These are phyloP conservation scores for Trichophaea hybrida DNA, from an alignment of 2,329 filamentous ascomycete genomes.

Conservation along the genomic window DNA sequence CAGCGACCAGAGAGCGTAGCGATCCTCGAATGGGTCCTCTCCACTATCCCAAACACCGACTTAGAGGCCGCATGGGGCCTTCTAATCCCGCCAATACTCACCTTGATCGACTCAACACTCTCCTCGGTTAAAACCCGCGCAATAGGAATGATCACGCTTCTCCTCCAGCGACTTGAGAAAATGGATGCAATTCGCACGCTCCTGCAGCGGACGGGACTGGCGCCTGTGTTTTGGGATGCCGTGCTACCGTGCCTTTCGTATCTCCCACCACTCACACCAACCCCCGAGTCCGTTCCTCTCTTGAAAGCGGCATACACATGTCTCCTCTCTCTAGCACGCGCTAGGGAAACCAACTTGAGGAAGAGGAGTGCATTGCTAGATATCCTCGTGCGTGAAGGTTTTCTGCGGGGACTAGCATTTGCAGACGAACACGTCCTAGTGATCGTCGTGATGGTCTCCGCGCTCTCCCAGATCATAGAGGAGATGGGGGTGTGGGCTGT, in stretches of 20 bases:
- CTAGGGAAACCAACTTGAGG: slow-evolving; percentile 3
- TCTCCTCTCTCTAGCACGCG: slow-evolving; percentile 13
- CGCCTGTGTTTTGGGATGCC: slow-evolving; percentile 23
- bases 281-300: slow-evolving; percentile 12
- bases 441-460: slow-evolving; percentile 15
- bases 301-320: slow-evolving; percentile 15
- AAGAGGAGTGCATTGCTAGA: slow-evolving; percentile 18
- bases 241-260: slow-evolving; percentile 20
- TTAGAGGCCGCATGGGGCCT: slow-evolving; percentile 21
- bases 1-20: slow-evolving; percentile 14
- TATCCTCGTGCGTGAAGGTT: slow-evolving; percentile 18
- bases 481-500: slow-evolving; percentile 20
- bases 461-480: slow-evolving; percentile 2
- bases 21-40: slow-evolving; percentile 11
- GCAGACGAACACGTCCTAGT: slow-evolving; percentile 22
- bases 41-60: background rate
- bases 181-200: slow-evolving; percentile 6
- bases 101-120: slow-evolving; percentile 11
- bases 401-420: slow-evolving; percentile 23
- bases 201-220: slow-evolving; percentile 22
- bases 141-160: background rate
- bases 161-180: slow-evolving; percentile 11
- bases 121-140: slow-evolving; percentile 1
- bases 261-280: slow-evolving; percentile 24
- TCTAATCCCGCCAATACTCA: slow-evolving; percentile 23